These are phyloP conservation scores for Glycine tomentella DNA, from an alignment of 306 rosid species.

Conservation along the genomic window DNA sequence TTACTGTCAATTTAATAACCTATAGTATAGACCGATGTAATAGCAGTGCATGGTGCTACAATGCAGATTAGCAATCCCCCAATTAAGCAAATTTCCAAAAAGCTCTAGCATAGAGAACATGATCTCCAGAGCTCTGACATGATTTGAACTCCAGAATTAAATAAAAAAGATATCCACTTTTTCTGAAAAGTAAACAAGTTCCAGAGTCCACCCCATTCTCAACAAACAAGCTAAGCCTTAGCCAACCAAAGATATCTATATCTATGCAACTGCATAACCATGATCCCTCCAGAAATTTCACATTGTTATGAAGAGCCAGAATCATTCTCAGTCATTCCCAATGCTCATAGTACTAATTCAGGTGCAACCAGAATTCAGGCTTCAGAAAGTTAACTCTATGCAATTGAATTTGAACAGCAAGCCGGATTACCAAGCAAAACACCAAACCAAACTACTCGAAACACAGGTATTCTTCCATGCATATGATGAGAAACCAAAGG, in stretches of 20 bases:
- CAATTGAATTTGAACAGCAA: constrained; percentile 24
- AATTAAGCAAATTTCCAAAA: background rate
- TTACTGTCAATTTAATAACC: background rate
- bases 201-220: constrained; percentile 2
- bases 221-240: constrained; percentile 21
- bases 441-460: background rate
- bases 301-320: background rate
- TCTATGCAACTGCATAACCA: constrained; percentile 13
- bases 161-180: background rate
- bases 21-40: background rate
- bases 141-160: background rate
- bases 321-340: background rate
- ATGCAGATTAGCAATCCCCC: constrained; percentile 7
- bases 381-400: constrained; percentile 6
- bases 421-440: constrained; percentile 20
- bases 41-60: background rate
- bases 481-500: constrained; percentile 24
- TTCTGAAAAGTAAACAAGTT: constrained; percentile 19
- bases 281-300: constrained; percentile 12
- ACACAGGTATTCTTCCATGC: background rate
- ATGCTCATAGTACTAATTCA: background rate
- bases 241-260: background rate
- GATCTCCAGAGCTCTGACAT: constrained; percentile 12
- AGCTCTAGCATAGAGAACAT: background rate
- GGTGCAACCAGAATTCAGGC: background rate